Percentiles rank a stretch among this genome's conserved stretches.
phyloP scores from a whole-genome alignment of 768 basidiomycete species.

The Agaricus sinodeliciosus region DNA sequence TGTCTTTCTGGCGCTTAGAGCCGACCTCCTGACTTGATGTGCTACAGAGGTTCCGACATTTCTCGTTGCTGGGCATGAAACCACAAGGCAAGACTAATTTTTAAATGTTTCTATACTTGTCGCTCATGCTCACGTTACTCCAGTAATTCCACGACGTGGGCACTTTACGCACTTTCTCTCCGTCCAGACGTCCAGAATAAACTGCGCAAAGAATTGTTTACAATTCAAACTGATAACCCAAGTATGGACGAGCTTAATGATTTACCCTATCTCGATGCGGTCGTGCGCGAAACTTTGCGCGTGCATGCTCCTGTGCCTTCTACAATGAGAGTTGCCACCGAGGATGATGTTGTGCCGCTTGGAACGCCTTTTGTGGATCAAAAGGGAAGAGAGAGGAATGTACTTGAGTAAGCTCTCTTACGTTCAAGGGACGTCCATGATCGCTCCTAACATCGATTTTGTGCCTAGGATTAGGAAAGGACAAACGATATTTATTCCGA shows the following conservation, averaged over 20 bases:
- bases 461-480: conserved; percentile 33
- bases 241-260: conserved; percentile 64
- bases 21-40: background rate
- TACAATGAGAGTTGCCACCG: conserved; percentile 36
- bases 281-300: conserved; percentile 56
- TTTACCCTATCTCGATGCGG: conserved; percentile 62
- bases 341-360: conserved; percentile 50
- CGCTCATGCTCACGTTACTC: background rate
- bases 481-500: conserved; percentile 40
- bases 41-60: conserved; percentile 54
- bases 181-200: conserved; percentile 42
- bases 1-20: background rate
- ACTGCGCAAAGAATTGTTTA: conserved; percentile 52
- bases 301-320: conserved; percentile 44
- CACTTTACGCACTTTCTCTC: conserved; percentile 47
- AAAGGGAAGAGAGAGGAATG: conserved; percentile 33
- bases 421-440: background rate
- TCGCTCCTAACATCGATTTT: background rate
- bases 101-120: background rate
- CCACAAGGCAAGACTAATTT: conserved; percentile 32
- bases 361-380: conserved; percentile 36
- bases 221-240: conserved; percentile 47
- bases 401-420: conserved; percentile 25
- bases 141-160: conserved; percentile 49
- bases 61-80: conserved; percentile 54